Conservation (phyloP, 352 stramenopile genomes). For the Hyaloperonospora arabidopsidis region DNA sequence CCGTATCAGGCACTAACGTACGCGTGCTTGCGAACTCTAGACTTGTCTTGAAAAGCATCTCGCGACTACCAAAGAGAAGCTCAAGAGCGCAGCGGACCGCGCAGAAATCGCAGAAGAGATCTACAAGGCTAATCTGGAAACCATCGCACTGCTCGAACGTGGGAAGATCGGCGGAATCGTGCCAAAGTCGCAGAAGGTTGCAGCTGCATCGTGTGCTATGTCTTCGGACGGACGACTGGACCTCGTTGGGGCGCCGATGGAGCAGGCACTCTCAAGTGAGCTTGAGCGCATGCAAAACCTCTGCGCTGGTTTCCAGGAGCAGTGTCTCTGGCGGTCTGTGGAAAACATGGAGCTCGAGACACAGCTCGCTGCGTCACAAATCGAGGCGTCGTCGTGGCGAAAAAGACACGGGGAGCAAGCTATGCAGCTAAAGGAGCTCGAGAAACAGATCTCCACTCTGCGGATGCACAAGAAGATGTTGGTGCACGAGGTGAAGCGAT, state of each 20-base stretch:
- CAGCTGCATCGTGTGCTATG: conserved; percentile 2
- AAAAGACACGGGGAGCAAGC: conserved; percentile 22
- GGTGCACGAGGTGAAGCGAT: conserved; percentile 57
- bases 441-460: conserved; percentile 35
- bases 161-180: neutral
- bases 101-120: conserved; percentile 48
- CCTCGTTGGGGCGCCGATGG: conserved; percentile 7
- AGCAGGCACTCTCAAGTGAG: conserved; percentile 22
- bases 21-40: conserved; percentile 8
- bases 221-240: conserved; percentile 4
- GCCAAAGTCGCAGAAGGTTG: conserved; percentile 4
- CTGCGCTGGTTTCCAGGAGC: conserved; percentile 63
- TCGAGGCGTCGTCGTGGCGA: conserved; percentile 26
- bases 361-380: conserved; percentile 25
- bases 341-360: conserved; percentile 56
- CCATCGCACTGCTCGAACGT: conserved; percentile 44
- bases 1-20: neutral
- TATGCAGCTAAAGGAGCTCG: conserved; percentile 14
- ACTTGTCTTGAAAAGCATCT: conserved; percentile 31
- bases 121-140: conserved; percentile 60
- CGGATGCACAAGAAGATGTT: conserved; percentile 50
- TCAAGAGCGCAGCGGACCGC: conserved; percentile 31
- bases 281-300: conserved; percentile 38
- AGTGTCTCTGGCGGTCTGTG: conserved; percentile 70
- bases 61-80: conserved; percentile 24